These are phyloP conservation scores for Saccharomycopsis microspora DNA, from an alignment of 805 yeast genomes.

Conservation along the genomic window DNA sequence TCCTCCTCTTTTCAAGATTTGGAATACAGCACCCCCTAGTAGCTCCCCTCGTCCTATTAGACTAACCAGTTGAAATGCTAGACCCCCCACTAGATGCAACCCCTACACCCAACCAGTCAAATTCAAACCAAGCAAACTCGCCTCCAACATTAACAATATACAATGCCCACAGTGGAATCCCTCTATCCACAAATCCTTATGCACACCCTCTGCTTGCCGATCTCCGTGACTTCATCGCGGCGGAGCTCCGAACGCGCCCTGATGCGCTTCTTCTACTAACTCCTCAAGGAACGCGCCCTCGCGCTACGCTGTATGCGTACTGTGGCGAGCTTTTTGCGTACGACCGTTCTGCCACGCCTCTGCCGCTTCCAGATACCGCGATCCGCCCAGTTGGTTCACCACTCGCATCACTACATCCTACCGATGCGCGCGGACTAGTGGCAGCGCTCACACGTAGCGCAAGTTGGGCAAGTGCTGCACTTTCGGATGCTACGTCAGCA, in stretches of 20 bases:
- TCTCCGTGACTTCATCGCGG: conserved; percentile 13
- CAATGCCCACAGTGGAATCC: conserved; percentile 10
- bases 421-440: conserved; percentile 17
- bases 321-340: conserved; percentile 9
- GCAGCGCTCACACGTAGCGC: conserved; percentile 22
- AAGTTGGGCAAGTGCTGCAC: conserved; percentile 41
- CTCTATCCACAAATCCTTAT: conserved; percentile 9
- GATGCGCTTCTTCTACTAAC: conserved; percentile 8
- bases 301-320: conserved; percentile 8
- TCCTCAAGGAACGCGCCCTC: conserved; percentile 3
- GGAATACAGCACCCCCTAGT: too few relatives aligned
- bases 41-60: too few relatives aligned
- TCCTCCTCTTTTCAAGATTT: too few relatives aligned
- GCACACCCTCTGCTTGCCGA: conserved; percentile 6
- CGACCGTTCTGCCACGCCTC: conserved; percentile 3
- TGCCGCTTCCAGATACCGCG: conserved; percentile 10
- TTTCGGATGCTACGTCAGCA: conserved; percentile 28
- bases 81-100: too few relatives aligned
- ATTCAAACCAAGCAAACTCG: too few relatives aligned
- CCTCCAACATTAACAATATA: neutral
- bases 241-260: conserved; percentile 11
- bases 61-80: too few relatives aligned
- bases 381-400: conserved; percentile 24
- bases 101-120: too few relatives aligned
- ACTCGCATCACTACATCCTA: too few relatives aligned